phyloP scores from a whole-genome alignment of 2,329 filamentous ascomycete genomes.

The Hyphodiscus sp. region DNA sequence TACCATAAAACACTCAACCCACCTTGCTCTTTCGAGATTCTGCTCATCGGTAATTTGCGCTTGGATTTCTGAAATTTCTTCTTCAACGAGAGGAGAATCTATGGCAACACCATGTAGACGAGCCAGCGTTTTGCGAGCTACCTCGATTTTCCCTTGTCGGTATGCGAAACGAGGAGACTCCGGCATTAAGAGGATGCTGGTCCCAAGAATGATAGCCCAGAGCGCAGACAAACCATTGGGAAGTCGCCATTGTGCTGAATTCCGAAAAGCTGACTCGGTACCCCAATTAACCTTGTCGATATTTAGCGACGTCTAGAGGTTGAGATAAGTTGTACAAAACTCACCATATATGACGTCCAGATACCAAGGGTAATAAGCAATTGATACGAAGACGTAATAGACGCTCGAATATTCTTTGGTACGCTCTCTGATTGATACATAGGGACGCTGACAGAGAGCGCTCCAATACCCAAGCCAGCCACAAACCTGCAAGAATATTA shows the following conservation, averaged over 20 bases:
- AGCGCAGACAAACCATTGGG: conserved; percentile 50
- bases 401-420: conserved; percentile 56
- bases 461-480: conserved; percentile 60
- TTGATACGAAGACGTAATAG: conserved; percentile 59
- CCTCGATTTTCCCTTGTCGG: conserved; percentile 39
- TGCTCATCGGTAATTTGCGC: conserved; percentile 23
- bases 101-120: conserved; percentile 36
- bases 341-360: conserved; percentile 47
- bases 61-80: conserved; percentile 44
- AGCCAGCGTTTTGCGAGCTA: conserved; percentile 44
- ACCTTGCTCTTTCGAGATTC: conserved; percentile 40
- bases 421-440: conserved; percentile 65
- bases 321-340: conserved; percentile 1
- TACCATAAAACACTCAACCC: conserved; percentile 26
- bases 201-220: conserved; percentile 47
- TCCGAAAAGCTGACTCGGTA: conserved; percentile 39
- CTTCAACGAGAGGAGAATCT: conserved; percentile 34
- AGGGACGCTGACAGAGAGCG: conserved; percentile 56
- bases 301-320: conserved; percentile 28
- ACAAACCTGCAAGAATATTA: conserved; percentile 38
- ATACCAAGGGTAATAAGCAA: conserved; percentile 65
- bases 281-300: conserved; percentile 49
- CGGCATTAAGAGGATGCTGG: conserved; percentile 45
- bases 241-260: conserved; percentile 54
- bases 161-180: conserved; percentile 49